These are phyloP conservation scores for Podospora australis DNA, from an alignment of 495 filamentous ascomycete genomes.

Conservation along the genomic window DNA sequence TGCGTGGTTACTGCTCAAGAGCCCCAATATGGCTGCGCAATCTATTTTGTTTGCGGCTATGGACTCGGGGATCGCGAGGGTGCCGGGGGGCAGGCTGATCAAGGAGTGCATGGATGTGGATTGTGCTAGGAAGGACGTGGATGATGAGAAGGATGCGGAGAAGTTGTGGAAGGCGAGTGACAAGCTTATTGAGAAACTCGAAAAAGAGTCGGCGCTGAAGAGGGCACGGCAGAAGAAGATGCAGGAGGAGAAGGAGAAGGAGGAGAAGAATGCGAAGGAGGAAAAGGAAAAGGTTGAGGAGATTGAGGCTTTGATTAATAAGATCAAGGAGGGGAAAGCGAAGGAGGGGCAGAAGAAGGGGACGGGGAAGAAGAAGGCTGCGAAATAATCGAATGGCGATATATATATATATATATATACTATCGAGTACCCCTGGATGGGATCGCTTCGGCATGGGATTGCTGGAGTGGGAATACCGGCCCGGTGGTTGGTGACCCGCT, in stretches of 20 bases:
- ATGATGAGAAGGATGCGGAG: conserved; percentile 70
- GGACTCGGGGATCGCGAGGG: conserved; percentile 62
- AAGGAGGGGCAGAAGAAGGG: conserved; percentile 21
- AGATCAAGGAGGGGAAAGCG: conserved; percentile 38
- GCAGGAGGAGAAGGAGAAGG: conserved; percentile 35
- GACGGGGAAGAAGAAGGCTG: conserved; percentile 9
- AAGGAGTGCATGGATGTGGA: conserved; percentile 82
- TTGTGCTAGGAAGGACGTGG: conserved; percentile 64
- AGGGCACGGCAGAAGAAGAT: conserved; percentile 53
- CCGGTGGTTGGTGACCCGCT: conserved; percentile 3
- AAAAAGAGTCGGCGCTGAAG: conserved; percentile 77
- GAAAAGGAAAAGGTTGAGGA: conserved; percentile 36
- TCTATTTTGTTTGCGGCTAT: conserved; percentile 78
- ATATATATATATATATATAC: not conserved
- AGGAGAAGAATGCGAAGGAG: conserved; percentile 32
- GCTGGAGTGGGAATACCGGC: too few species aligned
- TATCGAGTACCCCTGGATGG: conserved; percentile 4
- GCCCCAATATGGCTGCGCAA: conserved; percentile 73
- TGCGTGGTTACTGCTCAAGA: conserved; percentile 86
- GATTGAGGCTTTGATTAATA: conserved; percentile 35
- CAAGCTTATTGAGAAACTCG: conserved; percentile 70
- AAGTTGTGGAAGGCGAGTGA: conserved; percentile 85
- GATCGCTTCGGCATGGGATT: too few species aligned
- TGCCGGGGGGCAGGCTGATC: conserved; percentile 61
- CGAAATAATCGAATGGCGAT: conserved; percentile 1